Percentiles rank a stretch among this genome's conserved stretches.
Evolutionary conservation across 139 green algal genomes (phyloP).

Genomic region (Chlamydomonas sp.): DNA sequence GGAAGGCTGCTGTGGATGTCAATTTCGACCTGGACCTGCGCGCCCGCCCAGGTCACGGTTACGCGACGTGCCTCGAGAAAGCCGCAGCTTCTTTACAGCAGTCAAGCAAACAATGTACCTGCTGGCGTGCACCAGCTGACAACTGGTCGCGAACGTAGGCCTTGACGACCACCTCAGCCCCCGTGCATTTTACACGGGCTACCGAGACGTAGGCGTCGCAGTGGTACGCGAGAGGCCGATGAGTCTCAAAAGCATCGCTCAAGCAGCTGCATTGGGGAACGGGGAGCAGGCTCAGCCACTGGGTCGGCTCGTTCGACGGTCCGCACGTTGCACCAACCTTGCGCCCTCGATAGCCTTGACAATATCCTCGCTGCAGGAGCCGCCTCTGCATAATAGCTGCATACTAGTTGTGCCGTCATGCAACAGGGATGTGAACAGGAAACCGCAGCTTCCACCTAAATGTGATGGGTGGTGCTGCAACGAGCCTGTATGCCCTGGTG

Average conservation of each 20-base stretch:
- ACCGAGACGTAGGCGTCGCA: constrained; percentile 40
- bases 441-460: too few species aligned
- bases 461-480: too few species aligned
- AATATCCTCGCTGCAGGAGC: too few species aligned
- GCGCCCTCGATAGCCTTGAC: too few species aligned
- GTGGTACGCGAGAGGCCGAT: constrained; percentile 32
- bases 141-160: constrained; percentile 23
- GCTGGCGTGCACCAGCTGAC: neutral
- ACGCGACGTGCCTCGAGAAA: neutral
- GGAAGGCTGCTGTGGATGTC: constrained; percentile 30
- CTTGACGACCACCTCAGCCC: constrained; percentile 27
- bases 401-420: too few species aligned
- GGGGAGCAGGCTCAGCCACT: neutral
- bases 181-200: constrained; percentile 7
- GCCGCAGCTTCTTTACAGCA: neutral
- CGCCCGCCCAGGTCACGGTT: neutral
- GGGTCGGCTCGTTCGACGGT: too few species aligned
- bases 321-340: too few species aligned
- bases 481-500: too few species aligned
- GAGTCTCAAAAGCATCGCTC: constrained; percentile 34
- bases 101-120: neutral
- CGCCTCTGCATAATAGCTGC: too few species aligned
- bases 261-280: constrained; percentile 24
- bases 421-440: too few species aligned
- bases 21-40: constrained; percentile 44